Evolutionary conservation across 805 yeast species (phyloP), one percentile per base, ranked within the genome.

Genomic region (Zygotorulaspora florentina): DNA sequence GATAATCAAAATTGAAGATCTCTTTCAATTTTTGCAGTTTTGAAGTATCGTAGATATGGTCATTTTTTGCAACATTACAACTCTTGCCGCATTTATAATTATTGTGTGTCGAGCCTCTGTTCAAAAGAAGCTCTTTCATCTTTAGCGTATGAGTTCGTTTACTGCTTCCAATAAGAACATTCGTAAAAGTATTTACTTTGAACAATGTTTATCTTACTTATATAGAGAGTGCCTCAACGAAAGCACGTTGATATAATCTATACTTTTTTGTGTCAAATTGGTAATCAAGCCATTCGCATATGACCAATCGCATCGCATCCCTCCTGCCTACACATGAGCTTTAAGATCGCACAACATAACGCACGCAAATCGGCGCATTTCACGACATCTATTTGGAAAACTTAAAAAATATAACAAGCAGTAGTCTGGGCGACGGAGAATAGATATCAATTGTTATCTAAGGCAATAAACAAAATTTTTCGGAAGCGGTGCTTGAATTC

Each of bases 11-110:
- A 11, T 20, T 45, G 28, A 48, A 48, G 1, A 45, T 35, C 15
- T 48, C 52, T n/a, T 43, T 41, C 29, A 48, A 34, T 29, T 48
- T 48, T 25, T 45, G 47, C 27, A 48, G 37, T 13, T 45, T 38
- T 6, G 43, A 29, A 10, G 34, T 38, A n/a, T 48, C 52, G 17
- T 45, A 45, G 6, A 17, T 20, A 15, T 25, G 33, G 18, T 31
- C 30, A 9, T 15, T 15, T n/a, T 28, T 26, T 5, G 30, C 39
- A n/a, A 15, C 16, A 13, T 15, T 25, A 11, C 27, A 30, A 26
- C 16, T 31, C 38, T 45, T 40, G 16, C 33, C 33, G 27, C 48
- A 40, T 33, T 41, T 40, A 15, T 35, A 27, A 34, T 33, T 33
- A 33, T 11, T 33, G 16, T 13, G 33, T 29, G n/a, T 13, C 9